Base-by-base conservation (phyloP, 495 filamentous ascomycete species). In the Mytilinidion resinicola region DNA sequence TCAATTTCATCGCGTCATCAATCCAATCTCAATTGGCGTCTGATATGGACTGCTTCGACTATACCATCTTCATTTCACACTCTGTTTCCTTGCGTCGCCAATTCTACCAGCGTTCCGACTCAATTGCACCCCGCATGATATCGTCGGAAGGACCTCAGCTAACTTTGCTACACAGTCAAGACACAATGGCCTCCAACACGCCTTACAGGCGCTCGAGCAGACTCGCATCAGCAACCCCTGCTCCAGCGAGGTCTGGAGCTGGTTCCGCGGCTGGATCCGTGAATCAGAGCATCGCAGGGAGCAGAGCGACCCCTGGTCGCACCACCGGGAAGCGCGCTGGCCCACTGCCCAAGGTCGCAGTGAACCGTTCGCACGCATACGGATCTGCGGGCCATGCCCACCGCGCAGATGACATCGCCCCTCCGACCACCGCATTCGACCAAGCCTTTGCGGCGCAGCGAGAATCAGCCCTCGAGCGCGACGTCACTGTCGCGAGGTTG, bases 301-400 rank as follows among this genome's bases (percentile, higher is more conserved):
- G 55, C 9, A 48, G 30, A n/a, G 51, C 51, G 6, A 53, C 58
- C 15, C 57, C 51, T 17, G 14, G 20, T 12, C 8, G 47, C 30
- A 50, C 50, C 4, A 44, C 51, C 4, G 33, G 34, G 12, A n/a
- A 20, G 35, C 51, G 60, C 42, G 60, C 57, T 12, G 55, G 33
- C 11, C 35, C 50, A 12, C 53, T 63, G n/a, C 44, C 56, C 1
- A 53, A 57, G 34, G 50, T 59, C n/a, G 56, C 63, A 25, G 47
- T 51, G 2, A 53, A 47, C 7, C 39, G 57, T 15, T 63, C 60
- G 2, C 36, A 55, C 25, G 60, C 64, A 2, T 67, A 67, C 36
- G 64, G 64, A 36, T 17, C 56, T 19, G 15, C 43, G 30, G 53
- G 48, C 19, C 56, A 56, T 4, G 14, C 51, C 14, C 50, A 30